These are phyloP conservation scores for Bruguiera gymnorhiza DNA, from an alignment of 345 rosid genomes.

Conservation along the genomic window DNA sequence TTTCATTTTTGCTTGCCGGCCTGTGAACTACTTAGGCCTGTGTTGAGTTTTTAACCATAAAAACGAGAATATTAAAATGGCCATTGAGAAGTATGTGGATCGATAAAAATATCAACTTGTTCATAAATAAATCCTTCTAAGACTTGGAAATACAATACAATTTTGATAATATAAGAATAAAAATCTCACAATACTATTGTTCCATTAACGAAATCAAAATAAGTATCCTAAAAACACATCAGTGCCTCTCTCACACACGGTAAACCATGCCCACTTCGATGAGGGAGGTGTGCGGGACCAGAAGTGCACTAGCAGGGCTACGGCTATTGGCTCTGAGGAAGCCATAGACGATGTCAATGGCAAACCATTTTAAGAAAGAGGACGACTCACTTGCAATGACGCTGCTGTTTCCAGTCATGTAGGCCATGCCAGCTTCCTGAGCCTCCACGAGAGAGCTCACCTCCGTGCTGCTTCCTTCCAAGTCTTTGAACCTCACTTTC, in stretches of 20 bases:
- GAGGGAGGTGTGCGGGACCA: constrained; percentile 28
- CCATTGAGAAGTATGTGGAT: too few relatives aligned
- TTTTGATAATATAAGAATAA: too few relatives aligned
- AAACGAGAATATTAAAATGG: too few relatives aligned
- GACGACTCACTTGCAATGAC: constrained; percentile 31
- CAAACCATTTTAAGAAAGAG: constrained; percentile 29
- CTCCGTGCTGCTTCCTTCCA: constrained; percentile 11
- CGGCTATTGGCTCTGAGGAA: constrained; percentile 36
- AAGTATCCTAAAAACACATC: too few relatives aligned
- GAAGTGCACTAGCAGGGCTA: constrained; percentile 26
- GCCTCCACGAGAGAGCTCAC: constrained; percentile 33
- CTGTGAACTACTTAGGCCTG: too few relatives aligned
- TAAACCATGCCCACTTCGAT: constrained; percentile 44
- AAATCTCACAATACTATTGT: too few relatives aligned
- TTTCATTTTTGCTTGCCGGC: too few relatives aligned
- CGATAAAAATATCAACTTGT: too few relatives aligned
- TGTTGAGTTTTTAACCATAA: too few relatives aligned
- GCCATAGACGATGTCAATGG: constrained; percentile 32
- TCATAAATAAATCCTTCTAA: too few relatives aligned
- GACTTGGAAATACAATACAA: too few relatives aligned
- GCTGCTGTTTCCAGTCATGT: constrained; percentile 30
- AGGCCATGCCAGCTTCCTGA: constrained; percentile 40
- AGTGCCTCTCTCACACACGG: constrained; percentile 19
- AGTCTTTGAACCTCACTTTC: not conserved
- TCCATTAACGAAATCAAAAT: too few relatives aligned